These are phyloP conservation scores for Lepidium aucheri DNA, from an alignment of 345 rosid species.

Conservation along the genomic window DNA sequence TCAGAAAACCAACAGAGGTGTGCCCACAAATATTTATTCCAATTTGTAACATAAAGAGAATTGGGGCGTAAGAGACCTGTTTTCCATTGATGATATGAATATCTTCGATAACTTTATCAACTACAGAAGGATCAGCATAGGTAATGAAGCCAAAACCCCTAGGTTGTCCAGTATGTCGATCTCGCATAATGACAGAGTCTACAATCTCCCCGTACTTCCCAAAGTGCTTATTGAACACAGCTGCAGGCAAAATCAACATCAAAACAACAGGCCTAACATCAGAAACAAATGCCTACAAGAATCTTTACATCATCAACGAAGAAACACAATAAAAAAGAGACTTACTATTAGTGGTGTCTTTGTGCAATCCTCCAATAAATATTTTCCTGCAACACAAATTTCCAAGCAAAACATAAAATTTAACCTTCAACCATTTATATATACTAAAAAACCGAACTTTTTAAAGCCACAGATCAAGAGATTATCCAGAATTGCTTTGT, in stretches of 20 bases:
- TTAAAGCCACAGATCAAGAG: not conserved
- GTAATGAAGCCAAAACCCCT: conserved; percentile 93
- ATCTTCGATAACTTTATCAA: conserved; percentile 82
- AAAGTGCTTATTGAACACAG: conserved; percentile 64
- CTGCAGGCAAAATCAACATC: conserved; percentile 31
- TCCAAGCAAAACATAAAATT: not conserved
- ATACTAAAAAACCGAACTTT: not conserved
- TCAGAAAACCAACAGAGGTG: not conserved
- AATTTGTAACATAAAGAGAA: not conserved
- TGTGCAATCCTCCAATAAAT: conserved; percentile 81
- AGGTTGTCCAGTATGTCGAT: conserved; percentile 73
- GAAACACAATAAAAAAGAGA: not conserved
- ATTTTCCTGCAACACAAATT: conserved; percentile 48
- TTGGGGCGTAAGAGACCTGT: conserved; percentile 39
- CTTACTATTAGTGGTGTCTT: conserved; percentile 58
- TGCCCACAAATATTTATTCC: not conserved
- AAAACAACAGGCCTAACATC: not conserved
- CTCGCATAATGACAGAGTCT: conserved; percentile 90
- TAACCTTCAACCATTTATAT: not conserved
- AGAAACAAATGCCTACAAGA: not conserved
- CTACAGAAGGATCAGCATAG: conserved; percentile 75
- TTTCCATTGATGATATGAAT: conserved; percentile 68
- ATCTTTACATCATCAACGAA: not conserved
- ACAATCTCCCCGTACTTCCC: conserved; percentile 79
- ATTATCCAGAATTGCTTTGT: not conserved